A percentile compares a stretch with the other conserved stretches of the same genome.
Evolutionary conservation across 257 asterid species (phyloP).

Genomic region (Solanum pinnatisectum): DNA sequence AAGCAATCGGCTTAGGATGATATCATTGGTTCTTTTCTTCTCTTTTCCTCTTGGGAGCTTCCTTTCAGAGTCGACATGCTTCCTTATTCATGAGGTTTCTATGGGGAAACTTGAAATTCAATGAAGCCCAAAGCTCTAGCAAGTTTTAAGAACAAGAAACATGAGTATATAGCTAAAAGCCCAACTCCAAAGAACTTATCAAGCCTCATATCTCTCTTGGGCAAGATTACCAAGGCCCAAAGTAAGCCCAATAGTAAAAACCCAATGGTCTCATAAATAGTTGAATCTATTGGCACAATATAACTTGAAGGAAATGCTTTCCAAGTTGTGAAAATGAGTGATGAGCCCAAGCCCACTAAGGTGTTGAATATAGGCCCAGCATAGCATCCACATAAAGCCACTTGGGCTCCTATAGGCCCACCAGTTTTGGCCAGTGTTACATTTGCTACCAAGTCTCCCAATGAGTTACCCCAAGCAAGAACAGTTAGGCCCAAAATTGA

Average conservation of each 20-base stretch:
- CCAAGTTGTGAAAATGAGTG: slow-evolving; percentile 54
- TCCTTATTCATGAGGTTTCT: no score
- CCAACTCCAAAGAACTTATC: slow-evolving; percentile 58
- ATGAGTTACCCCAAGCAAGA: slow-evolving; percentile 88
- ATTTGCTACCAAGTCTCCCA: slow-evolving; percentile 65
- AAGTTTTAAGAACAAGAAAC: neutral
- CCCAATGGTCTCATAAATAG: slow-evolving; percentile 55
- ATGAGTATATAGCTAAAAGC: slow-evolving; percentile 49
- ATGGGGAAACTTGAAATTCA: neutral
- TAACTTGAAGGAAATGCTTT: slow-evolving; percentile 38
- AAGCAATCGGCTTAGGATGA: no score
- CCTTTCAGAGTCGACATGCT: no score
- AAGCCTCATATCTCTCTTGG: slow-evolving; percentile 46
- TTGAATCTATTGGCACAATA: slow-evolving; percentile 28
- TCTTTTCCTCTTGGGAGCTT: no score
- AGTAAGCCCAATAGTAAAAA: slow-evolving; percentile 62
- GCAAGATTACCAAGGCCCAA: slow-evolving; percentile 69
- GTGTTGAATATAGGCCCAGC: slow-evolving; percentile 83
- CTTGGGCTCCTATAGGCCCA: slow-evolving; percentile 48
- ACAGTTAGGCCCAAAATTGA: slow-evolving; percentile 68
- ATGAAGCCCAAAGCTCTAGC: slow-evolving; percentile 3
- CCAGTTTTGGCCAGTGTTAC: slow-evolving; percentile 48
- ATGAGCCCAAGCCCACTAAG: slow-evolving; percentile 60
- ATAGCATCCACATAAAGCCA: slow-evolving; percentile 76
- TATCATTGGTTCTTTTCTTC: no score